Conservation (phyloP, 306 rosid genomes). For the Glycyrrhiza uralensis region DNA sequence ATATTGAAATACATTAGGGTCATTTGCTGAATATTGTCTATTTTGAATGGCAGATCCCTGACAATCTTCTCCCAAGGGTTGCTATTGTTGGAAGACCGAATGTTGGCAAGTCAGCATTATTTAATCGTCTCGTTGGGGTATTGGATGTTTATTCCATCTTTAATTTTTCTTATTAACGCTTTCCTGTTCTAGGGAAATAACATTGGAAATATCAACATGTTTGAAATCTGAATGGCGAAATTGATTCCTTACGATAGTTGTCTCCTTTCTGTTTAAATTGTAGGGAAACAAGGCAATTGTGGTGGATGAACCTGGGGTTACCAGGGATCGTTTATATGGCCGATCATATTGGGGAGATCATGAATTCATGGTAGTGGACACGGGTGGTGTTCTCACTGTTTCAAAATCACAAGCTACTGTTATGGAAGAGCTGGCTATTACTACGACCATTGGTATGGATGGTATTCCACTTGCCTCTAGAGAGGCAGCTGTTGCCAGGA, state of each 20-base stretch:
- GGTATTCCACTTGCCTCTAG: constrained; percentile 87
- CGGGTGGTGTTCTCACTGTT: constrained; percentile 87
- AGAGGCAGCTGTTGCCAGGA: constrained; percentile 93
- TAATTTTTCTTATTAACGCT: constrained; percentile 1
- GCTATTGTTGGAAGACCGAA: constrained; percentile 97
- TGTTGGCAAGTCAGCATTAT: constrained; percentile 93
- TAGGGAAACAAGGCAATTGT: constrained; percentile 94
- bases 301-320: constrained; percentile 98
- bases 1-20: constrained; percentile 5
- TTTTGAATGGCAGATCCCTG: constrained; percentile 70
- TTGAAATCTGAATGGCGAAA: not conserved
- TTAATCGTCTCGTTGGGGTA: constrained; percentile 96
- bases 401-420: constrained; percentile 77
- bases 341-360: constrained; percentile 85
- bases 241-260: not conserved
- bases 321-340: constrained; percentile 94
- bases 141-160: constrained; percentile 23
- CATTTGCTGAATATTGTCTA: constrained; percentile 27
- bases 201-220: constrained; percentile 3
- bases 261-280: constrained; percentile 14
- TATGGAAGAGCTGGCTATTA: constrained; percentile 78
- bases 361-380: constrained; percentile 95
- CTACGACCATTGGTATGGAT: constrained; percentile 94
- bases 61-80: constrained; percentile 76
- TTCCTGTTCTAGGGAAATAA: constrained; percentile 1